These are phyloP conservation scores for Gomphus bonarii DNA, from an alignment of 1,284 basidiomycete species.

Conservation along the genomic window DNA sequence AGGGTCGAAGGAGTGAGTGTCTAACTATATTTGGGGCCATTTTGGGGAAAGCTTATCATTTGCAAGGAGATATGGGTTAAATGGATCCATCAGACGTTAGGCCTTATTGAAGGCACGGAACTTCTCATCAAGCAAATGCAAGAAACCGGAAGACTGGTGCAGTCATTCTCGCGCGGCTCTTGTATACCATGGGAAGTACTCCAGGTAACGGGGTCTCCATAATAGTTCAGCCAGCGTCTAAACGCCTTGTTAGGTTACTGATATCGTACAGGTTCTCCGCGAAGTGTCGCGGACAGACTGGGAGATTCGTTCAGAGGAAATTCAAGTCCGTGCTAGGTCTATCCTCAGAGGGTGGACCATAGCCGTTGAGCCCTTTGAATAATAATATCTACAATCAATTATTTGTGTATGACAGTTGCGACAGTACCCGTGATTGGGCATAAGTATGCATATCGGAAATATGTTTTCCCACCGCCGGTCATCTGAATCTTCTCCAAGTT, in stretches of 20 bases:
- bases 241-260: not conserved
- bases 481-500: not conserved
- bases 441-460: no score
- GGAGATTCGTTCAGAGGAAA: not conserved
- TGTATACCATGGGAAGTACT: not conserved
- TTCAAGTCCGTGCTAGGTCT: not conserved
- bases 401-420: no score
- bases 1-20: not conserved
- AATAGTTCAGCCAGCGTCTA: not conserved
- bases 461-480: not conserved
- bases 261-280: not conserved
- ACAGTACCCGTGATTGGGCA: no score
- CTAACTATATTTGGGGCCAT: not conserved
- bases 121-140: not conserved
- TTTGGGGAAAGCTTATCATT: not conserved
- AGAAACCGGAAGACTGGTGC: not conserved
- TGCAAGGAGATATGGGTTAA: not conserved
- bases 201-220: not conserved
- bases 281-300: not conserved
- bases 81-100: not conserved
- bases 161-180: not conserved
- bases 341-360: not conserved
- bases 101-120: not conserved
- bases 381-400: not conserved
- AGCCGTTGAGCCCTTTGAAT: not conserved